phyloP scores from a whole-genome alignment of 2,329 filamentous ascomycete genomes.

The Aspergillus sp. region DNA sequence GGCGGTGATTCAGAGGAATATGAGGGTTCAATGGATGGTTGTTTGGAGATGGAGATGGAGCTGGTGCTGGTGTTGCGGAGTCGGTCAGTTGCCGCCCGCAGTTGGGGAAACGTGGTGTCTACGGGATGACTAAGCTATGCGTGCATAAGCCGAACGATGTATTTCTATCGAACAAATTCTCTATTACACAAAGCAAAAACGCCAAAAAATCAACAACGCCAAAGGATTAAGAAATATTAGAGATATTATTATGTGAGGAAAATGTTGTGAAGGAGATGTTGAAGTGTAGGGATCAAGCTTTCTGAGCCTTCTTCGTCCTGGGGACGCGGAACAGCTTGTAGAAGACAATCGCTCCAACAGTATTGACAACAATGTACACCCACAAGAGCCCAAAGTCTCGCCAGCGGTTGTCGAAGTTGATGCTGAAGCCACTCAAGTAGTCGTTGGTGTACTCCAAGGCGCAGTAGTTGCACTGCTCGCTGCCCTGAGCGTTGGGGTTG shows the following conservation, averaged over 20 bases:
- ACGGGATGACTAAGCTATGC: constrained; percentile 2
- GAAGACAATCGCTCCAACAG: constrained; percentile 53
- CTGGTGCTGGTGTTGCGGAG: too few relatives aligned
- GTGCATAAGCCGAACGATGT: background rate
- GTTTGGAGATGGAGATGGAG: background rate
- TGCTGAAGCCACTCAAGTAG: constrained; percentile 48
- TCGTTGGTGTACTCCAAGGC: constrained; percentile 41
- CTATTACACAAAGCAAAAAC: background rate
- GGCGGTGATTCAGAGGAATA: background rate
- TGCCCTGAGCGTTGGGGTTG: constrained; percentile 50
- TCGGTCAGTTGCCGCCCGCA: too few relatives aligned
- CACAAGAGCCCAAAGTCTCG: constrained; percentile 70
- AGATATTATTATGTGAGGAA: background rate
- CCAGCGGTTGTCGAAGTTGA: constrained; percentile 64
- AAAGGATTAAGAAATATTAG: background rate
- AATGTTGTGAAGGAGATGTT: background rate
- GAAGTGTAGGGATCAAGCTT: background rate
- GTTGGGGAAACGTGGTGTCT: background rate
- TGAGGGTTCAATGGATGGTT: background rate
- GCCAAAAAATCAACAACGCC: background rate
- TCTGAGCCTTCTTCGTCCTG: constrained; percentile 10
- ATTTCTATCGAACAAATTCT: background rate
- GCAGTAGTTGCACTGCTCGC: constrained; percentile 57
- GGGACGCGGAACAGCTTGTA: constrained; percentile 45
- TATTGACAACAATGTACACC: constrained; percentile 63